These are phyloP conservation scores for Penicillium sp. DNA, from an alignment of 2,329 filamentous ascomycete genomes.

Conservation along the genomic window DNA sequence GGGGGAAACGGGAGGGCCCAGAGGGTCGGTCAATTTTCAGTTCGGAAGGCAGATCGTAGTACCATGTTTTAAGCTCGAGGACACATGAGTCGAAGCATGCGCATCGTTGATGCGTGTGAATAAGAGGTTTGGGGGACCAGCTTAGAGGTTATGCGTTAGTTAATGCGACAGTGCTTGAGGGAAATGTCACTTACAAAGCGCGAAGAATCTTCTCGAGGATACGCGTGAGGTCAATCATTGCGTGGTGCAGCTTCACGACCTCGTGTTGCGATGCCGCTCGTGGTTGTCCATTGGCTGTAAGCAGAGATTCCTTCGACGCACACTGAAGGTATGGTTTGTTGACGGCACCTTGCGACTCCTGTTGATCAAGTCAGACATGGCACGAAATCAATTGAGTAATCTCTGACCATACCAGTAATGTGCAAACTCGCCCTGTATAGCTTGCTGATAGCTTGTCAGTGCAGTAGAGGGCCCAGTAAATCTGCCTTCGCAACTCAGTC, in stretches of 20 bases:
- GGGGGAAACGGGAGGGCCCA: conserved; percentile 21
- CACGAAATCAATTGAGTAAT: neutral
- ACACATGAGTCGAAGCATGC: conserved; percentile 30
- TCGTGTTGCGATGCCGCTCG: conserved; percentile 16
- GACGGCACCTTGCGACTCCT: conserved; percentile 31
- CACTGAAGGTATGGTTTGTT: conserved; percentile 22
- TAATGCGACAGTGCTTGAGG: neutral
- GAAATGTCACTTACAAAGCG: conserved; percentile 22
- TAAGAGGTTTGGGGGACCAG: conserved; percentile 29
- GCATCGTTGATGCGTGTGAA: conserved; percentile 15
- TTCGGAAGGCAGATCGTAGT: conserved; percentile 31
- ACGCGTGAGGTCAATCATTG: conserved; percentile 26
- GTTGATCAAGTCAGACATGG: neutral
- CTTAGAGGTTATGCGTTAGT: conserved; percentile 12
- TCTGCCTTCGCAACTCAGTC: conserved; percentile 30
- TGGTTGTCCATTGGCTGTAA: conserved; percentile 13
- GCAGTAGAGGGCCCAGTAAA: conserved; percentile 37
- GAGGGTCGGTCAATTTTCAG: conserved; percentile 26
- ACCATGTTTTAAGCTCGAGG: conserved; percentile 33
- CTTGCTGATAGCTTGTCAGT: conserved; percentile 33
- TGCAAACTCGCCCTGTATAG: conserved; percentile 36
- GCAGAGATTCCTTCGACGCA: conserved; percentile 7
- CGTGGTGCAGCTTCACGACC: conserved; percentile 19
- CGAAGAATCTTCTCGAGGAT: conserved; percentile 32
- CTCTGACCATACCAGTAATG: conserved; percentile 27